Percentiles rank a stretch among this genome's conserved stretches.
These are phyloP conservation scores for Brassica incana DNA, from an alignment of 345 rosid species.

Conservation along the genomic window DNA sequence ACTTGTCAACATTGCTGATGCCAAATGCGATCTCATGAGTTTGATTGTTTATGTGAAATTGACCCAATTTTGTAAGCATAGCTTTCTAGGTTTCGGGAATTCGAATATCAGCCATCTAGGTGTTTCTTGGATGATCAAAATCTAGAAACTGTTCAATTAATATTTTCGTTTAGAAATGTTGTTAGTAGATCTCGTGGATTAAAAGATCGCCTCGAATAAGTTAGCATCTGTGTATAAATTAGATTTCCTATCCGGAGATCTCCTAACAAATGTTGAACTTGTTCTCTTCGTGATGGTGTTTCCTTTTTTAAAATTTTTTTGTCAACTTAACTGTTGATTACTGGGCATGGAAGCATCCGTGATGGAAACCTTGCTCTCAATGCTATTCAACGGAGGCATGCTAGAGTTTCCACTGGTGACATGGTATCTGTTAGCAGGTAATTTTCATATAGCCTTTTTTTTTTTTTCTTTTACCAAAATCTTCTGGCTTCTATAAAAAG, in stretches of 20 bases:
- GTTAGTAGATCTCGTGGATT: not conserved
- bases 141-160: not conserved
- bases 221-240: not conserved
- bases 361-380: slow-evolving; percentile 70
- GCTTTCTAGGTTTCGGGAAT: not conserved
- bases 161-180: not conserved
- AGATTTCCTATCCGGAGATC: not conserved
- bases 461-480: not conserved
- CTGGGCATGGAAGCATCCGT: slow-evolving; percentile 70
- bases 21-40: not conserved
- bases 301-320: not conserved
- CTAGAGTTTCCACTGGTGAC: slow-evolving; percentile 87
- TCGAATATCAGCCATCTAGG: not conserved
- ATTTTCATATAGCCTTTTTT: not conserved
- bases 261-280: not conserved
- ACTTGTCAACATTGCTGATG: slow-evolving; percentile 1
- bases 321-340: slow-evolving; percentile 62
- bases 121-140: not conserved
- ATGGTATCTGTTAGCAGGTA: slow-evolving; percentile 68
- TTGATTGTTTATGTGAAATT: not conserved
- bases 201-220: not conserved
- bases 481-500: not conserved
- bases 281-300: not conserved
- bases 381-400: slow-evolving; percentile 84
- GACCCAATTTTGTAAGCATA: not conserved